These are phyloP conservation scores for Magnaporthiopsis rhizophila DNA, from an alignment of 2,329 filamentous ascomycete species.

Conservation along the genomic window DNA sequence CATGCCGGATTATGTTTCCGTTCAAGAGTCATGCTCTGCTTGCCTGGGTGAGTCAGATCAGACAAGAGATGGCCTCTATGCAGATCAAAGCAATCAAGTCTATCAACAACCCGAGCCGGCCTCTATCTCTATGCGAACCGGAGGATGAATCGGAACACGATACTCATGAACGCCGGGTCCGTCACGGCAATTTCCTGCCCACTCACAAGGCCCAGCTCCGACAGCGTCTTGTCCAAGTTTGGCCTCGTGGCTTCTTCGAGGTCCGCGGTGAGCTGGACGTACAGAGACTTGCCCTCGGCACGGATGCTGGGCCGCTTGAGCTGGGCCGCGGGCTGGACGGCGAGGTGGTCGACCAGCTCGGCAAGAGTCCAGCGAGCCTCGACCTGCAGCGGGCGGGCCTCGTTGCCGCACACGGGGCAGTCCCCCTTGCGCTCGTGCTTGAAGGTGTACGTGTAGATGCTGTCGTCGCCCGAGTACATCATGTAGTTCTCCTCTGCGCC, in stretches of 20 bases:
- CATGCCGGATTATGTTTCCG: too few species aligned
- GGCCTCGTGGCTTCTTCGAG: slow-evolving; percentile 77
- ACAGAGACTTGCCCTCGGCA: slow-evolving; percentile 72
- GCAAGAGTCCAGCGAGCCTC: slow-evolving; percentile 65
- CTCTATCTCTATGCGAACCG: slow-evolving; percentile 30
- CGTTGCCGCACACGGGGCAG: slow-evolving; percentile 70
- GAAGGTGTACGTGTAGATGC: slow-evolving; percentile 96
- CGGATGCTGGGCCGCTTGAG: slow-evolving; percentile 88
- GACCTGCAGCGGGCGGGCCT: slow-evolving; percentile 67
- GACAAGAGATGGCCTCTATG: background rate
- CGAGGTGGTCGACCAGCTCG: slow-evolving; percentile 78
- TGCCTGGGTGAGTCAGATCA: background rate
- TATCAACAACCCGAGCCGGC: background rate
- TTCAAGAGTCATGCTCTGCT: too few species aligned
- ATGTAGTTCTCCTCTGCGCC: slow-evolving; percentile 85
- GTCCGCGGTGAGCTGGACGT: slow-evolving; percentile 76
- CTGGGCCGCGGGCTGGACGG: slow-evolving; percentile 78
- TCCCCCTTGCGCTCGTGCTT: slow-evolving; percentile 89
- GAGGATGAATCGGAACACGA: slow-evolving; percentile 53
- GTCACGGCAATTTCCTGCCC: slow-evolving; percentile 89
- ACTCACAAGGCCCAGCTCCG: slow-evolving; percentile 62
- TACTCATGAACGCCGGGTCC: slow-evolving; percentile 77
- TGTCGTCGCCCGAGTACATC: slow-evolving; percentile 97
- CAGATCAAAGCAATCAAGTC: background rate
- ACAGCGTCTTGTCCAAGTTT: slow-evolving; percentile 71